Evolutionary conservation across 768 basidiomycete species (phyloP).

Genomic region (Saitozyma podzolica): DNA sequence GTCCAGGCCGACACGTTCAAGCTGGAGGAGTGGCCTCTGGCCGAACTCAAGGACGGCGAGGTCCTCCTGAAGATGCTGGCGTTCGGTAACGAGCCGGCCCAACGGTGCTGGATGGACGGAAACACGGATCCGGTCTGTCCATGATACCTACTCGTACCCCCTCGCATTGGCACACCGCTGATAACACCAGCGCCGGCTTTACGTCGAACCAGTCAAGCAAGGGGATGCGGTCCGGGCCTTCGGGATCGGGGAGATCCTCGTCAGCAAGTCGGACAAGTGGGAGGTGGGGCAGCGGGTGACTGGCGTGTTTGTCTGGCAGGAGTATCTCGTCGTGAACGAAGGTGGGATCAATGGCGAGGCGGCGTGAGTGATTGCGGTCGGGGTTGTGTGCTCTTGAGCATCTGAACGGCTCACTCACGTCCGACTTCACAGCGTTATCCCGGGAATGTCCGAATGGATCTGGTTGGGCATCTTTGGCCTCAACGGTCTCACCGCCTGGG

Average conservation of each 20-base stretch:
- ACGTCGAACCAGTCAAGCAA: slow-evolving; percentile 20
- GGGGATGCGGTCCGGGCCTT: slow-evolving; percentile 21
- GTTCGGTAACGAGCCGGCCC: slow-evolving; percentile 47
- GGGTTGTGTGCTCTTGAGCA: not conserved
- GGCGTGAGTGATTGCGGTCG: slow-evolving; percentile 15
- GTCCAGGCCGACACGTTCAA: slow-evolving; percentile 32
- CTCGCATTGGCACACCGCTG: not conserved
- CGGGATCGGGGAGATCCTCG: slow-evolving; percentile 33
- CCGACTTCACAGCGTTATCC: not conserved
- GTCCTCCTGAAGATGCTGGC: slow-evolving; percentile 37
- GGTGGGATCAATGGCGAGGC: slow-evolving; percentile 13
- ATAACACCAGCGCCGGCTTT: slow-evolving; percentile 16
- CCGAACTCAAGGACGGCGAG: slow-evolving; percentile 37
- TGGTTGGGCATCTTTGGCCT: slow-evolving; percentile 23
- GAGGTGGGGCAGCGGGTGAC: slow-evolving; percentile 22
- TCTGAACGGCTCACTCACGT: not conserved
- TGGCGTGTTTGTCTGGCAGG: slow-evolving; percentile 26
- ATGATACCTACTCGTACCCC: not conserved
- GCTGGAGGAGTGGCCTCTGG: slow-evolving; percentile 12
- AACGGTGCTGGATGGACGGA: slow-evolving; percentile 32
- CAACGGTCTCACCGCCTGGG: slow-evolving; percentile 42
- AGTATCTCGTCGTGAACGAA: slow-evolving; percentile 31
- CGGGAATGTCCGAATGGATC: slow-evolving; percentile 23
- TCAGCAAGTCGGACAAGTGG: slow-evolving; percentile 28
- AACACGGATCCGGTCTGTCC: slow-evolving; percentile 19